Percentiles rank a stretch among this genome's conserved stretches.
phyloP scores from a whole-genome alignment of 2,329 filamentous ascomycete genomes.

The Ceratocystis eucalypticola region DNA sequence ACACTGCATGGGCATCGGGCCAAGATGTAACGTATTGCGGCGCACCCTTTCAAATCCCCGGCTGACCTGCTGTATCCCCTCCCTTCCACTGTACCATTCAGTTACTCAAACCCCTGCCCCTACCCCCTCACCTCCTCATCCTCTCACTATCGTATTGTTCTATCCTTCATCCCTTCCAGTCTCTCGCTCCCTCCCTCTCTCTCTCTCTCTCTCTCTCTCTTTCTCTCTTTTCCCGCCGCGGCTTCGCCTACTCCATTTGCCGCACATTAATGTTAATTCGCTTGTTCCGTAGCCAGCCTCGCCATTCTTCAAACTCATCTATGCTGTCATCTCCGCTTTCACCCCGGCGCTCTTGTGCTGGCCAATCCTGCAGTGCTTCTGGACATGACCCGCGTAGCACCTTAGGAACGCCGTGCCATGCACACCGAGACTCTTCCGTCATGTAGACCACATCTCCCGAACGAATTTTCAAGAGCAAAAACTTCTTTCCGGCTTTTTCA shows the following conservation, averaged over 20 bases:
- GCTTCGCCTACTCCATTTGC: constrained; percentile 56
- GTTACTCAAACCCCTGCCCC: background rate
- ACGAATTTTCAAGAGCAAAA: constrained; percentile 51
- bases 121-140: background rate
- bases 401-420: constrained; percentile 92
- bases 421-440: constrained; percentile 66
- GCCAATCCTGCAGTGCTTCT: constrained; percentile 60
- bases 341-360: constrained; percentile 30
- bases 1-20: background rate
- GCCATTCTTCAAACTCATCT: constrained; percentile 53
- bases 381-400: constrained; percentile 72
- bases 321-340: constrained; percentile 20
- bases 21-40: background rate
- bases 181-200: background rate
- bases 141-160: constrained; percentile 28
- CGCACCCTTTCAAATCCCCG: background rate
- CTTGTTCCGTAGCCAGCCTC: constrained; percentile 78
- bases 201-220: background rate
- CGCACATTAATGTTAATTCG: constrained; percentile 84
- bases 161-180: background rate
- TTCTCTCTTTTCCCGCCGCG: no score
- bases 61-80: background rate
- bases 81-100: background rate
- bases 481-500: constrained; percentile 29
- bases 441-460: constrained; percentile 90